Conservation (phyloP, 202 grass and related monocot genomes). For the Digitaria exilis region DNA sequence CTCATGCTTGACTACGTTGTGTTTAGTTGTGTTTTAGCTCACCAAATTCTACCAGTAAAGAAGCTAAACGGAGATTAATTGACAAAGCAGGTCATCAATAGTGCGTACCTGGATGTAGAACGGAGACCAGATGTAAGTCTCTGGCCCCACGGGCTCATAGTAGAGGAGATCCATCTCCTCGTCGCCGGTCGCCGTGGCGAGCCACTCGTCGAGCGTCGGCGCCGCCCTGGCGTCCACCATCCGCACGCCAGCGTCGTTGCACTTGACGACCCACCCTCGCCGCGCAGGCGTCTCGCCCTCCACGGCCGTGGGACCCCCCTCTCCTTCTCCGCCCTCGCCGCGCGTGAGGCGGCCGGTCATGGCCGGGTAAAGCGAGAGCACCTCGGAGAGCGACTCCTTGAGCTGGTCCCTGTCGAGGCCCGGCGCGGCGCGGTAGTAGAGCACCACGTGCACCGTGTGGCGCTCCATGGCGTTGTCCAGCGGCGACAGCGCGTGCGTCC, state of each 20-base stretch:
- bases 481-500: conserved; percentile 64
- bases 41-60: conserved; percentile 13
- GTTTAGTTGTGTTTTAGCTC: neutral
- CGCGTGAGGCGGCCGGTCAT: conserved; percentile 64
- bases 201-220: conserved; percentile 69
- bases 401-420: conserved; percentile 43
- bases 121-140: conserved; percentile 79
- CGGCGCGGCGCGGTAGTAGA: conserved; percentile 63
- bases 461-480: conserved; percentile 73
- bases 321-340: neutral
- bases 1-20: neutral
- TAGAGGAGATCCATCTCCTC: conserved; percentile 77
- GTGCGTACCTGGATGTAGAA: conserved; percentile 88
- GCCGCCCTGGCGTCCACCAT: conserved; percentile 56
- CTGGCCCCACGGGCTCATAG: conserved; percentile 58
- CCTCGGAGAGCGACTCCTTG: conserved; percentile 86
- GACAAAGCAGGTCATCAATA: neutral
- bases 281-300: neutral
- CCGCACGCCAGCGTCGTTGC: conserved; percentile 89
- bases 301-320: neutral
- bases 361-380: conserved; percentile 79
- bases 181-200: conserved; percentile 56
- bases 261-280: conserved; percentile 63
- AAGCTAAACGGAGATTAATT: neutral
- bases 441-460: conserved; percentile 66